Conservation (phyloP, 352 stramenopile species). For the Pythium volutum region DNA sequence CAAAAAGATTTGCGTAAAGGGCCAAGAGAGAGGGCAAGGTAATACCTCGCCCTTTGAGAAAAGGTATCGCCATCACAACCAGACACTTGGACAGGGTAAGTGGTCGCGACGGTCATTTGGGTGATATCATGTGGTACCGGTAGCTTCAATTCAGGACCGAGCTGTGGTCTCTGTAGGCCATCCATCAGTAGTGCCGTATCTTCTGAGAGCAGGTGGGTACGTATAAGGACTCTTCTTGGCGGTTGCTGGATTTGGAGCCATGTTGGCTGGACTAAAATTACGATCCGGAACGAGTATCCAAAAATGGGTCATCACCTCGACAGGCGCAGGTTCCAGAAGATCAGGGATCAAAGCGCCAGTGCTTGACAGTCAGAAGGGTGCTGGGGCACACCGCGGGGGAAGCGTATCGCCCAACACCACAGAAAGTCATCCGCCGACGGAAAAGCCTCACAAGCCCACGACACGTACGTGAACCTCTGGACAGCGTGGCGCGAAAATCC, state of each 20-base stretch:
- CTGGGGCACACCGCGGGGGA: neutral
- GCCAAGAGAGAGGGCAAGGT: neutral
- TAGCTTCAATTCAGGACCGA: neutral
- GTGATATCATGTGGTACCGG: neutral
- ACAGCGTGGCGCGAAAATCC: neutral
- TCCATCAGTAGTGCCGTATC: neutral
- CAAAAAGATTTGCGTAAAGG: neutral
- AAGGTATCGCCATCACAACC: neutral
- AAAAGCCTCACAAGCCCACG: neutral
- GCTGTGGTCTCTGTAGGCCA: neutral
- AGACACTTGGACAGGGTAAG: neutral
- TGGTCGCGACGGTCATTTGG: neutral
- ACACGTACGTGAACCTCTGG: neutral
- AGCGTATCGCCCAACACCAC: neutral
- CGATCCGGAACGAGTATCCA: neutral
- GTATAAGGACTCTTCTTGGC: neutral
- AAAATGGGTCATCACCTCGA: neutral
- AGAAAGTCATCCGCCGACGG: neutral
- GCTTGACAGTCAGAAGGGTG: neutral
- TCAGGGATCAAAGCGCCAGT: neutral
- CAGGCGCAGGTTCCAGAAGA: neutral
- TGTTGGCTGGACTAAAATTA: neutral
- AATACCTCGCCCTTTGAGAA: too few relatives aligned
- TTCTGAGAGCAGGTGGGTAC: neutral
- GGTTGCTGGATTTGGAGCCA: neutral